phyloP scores from a whole-genome alignment of 306 rosid species.

The Trifolium dubium region DNA sequence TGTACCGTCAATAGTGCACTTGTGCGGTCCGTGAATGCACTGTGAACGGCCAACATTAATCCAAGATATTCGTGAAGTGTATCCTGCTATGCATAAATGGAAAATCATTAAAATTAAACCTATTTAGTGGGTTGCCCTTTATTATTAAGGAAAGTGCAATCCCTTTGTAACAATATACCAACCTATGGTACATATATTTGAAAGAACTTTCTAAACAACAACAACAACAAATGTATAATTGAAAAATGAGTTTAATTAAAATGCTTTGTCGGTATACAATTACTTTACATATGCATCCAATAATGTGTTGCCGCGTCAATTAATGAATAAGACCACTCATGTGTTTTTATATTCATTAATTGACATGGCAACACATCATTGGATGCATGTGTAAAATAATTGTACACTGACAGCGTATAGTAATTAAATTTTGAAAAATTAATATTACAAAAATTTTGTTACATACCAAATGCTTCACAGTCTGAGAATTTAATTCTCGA shows the following conservation, averaged over 20 bases:
- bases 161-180: slow-evolving; percentile 23
- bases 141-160: background rate
- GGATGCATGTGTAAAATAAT: no score
- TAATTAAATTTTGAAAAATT: background rate
- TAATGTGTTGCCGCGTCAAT: no score
- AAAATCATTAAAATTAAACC: slow-evolving; percentile 35
- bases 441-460: slow-evolving; percentile 7
- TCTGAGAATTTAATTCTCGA: slow-evolving; percentile 89
- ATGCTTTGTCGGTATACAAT: no score
- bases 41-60: slow-evolving; percentile 79
- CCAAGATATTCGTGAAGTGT: slow-evolving; percentile 96
- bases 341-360: no score
- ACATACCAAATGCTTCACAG: slow-evolving; percentile 90
- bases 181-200: slow-evolving; percentile 8
- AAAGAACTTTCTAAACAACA: slow-evolving; percentile 19
- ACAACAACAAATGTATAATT: background rate
- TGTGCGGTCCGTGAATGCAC: slow-evolving; percentile 90
- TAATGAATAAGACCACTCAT: no score
- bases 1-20: slow-evolving; percentile 91
- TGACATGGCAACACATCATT: no score
- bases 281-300: no score
- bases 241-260: background rate
- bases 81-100: slow-evolving; percentile 52
- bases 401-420: no score
- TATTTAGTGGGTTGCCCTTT: slow-evolving; percentile 16